Base-by-base conservation (phyloP, 2,329 filamentous ascomycete species). In the Aureobasidium vineae region DNA sequence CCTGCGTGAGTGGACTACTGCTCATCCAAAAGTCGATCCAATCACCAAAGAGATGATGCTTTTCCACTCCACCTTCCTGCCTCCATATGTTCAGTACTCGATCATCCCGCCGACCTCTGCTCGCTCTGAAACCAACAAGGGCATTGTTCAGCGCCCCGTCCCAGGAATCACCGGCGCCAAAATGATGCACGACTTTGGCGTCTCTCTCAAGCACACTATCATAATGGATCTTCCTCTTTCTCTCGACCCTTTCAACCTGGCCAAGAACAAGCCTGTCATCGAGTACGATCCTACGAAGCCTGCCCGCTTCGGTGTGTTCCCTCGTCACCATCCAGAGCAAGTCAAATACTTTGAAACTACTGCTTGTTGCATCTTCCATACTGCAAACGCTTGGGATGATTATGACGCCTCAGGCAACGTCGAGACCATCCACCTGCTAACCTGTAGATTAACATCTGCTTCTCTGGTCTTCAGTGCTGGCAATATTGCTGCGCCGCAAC, bases 161-260 rank as follows among this genome's bases (percentile, higher is more conserved):
- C 83, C 86, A 0, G 87, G 88, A 0, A 80, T 90, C 31, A 78
- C 79, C 4, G 84, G 84, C 1, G 85, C 87, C 1, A 90, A 88
- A 73, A 88, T 91, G 83, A 91, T 91, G 87, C 89, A 91, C 72
- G 88, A 91, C 73, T 91, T 90, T 75, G 88, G 88, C 16, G 88
- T 88, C 1, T 89, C 88, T 1, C 80, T 77, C 5, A 75, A 73
- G 5, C 82, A 90, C 71, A 89, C 88, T 0, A 77, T 90, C 43
- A 89, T 91, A 65, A 82, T 91, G 76, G 88, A 91, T 71, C 79
- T 90, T 11, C 89, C 89, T 0, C 78, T 91, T 0, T 85, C 84
- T 0, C 78, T 91, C 1, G 84, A 90, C 67, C 87, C 88, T 0
- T 73, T 86, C 47, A 89, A 89, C 67, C 78, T 87, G 33, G 72